Conservation (phyloP, 2,329 filamentous ascomycete species). For the Epichloe coenophiala region DNA sequence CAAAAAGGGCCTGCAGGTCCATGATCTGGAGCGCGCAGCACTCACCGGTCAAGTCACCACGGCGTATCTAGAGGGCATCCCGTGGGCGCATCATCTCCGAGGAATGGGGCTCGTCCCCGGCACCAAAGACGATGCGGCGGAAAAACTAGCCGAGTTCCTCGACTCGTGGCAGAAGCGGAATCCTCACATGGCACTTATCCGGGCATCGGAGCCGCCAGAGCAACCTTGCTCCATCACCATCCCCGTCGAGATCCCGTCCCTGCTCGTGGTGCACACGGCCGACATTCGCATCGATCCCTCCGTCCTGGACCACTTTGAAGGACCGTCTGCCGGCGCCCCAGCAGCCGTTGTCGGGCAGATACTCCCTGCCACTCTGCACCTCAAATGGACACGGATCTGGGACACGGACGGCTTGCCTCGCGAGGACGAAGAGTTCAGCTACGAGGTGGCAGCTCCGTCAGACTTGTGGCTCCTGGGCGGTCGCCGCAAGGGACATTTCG, state of each 20-base stretch:
- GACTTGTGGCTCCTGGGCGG: constrained; percentile 82
- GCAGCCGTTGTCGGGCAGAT: constrained; percentile 50
- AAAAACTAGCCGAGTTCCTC: constrained; percentile 16
- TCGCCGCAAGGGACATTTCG: constrained; percentile 65
- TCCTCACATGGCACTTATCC: constrained; percentile 13
- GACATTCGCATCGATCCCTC: constrained; percentile 42
- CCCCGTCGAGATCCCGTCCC: constrained; percentile 69
- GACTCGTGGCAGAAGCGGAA: constrained; percentile 19
- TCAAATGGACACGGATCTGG: constrained; percentile 51
- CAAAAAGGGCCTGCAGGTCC: constrained; percentile 27
- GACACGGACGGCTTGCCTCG: constrained; percentile 30
- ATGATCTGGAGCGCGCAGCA: constrained; percentile 42
- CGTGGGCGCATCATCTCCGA: constrained; percentile 36
- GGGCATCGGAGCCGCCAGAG: constrained; percentile 7
- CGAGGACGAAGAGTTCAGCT: constrained; percentile 59
- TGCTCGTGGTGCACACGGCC: constrained; percentile 72
- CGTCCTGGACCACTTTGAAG: constrained; percentile 16
- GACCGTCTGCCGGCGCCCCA: constrained; percentile 21
- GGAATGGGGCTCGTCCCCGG: constrained; percentile 32
- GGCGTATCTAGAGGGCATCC: constrained; percentile 27
- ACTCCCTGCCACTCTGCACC: constrained; percentile 45
- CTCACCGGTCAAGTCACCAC: constrained; percentile 40
- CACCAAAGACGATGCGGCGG: constrained; percentile 19
- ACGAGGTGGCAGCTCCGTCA: constrained; percentile 61
- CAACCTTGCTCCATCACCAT: constrained; percentile 60